Base-by-base conservation (phyloP, 257 asterid species). In the Haberlea rhodopensis region DNA sequence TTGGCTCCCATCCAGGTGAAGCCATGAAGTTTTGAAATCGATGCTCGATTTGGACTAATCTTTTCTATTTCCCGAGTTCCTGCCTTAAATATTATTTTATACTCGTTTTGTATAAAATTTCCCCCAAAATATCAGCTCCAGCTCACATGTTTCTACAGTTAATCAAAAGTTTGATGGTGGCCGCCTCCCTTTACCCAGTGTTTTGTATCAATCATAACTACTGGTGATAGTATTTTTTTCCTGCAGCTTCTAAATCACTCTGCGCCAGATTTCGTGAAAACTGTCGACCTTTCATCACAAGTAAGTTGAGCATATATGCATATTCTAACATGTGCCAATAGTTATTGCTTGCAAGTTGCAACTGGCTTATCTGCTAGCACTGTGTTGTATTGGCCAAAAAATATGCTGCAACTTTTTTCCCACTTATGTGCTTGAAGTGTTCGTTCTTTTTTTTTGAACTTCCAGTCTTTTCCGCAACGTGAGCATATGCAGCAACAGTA, bases 221-320 rank as follows among this genome's bases (percentile, higher is more conserved):
- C 55, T 20, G 66, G 51, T 76, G 63, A 60, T 57, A 5, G 5
- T 56, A 65, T 53, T 71, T 69, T 74, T 83, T 51, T 66, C 32
- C 21, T 84, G 83, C 96, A 94, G 99, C 74, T 90, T 81, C 83
- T 94, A 77, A 86, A 86, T 76, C 84, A 82, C 79, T 75, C 96
- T 21, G 94, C 92, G 11, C 76, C 90, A 60, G 87, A 86, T 78
- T 90, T 73, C 79, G 77, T 94, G 2, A 83, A 82, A 34, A 75
- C 32, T 29, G 84, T 82, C 53, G 94, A 90, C 70, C 75, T 74
- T 78, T 82, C 96, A 73, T 80, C 79, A 69, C 81, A 75, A 75
- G 97, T 94, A 77, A 90, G 97, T 81, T 73, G 2, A 67, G 40
- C 43, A 28, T 27, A 34, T 26, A 18, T 68, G 24, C 23, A 48